phyloP scores from a whole-genome alignment of 257 asterid genomes.

The Jasminum sambac region DNA sequence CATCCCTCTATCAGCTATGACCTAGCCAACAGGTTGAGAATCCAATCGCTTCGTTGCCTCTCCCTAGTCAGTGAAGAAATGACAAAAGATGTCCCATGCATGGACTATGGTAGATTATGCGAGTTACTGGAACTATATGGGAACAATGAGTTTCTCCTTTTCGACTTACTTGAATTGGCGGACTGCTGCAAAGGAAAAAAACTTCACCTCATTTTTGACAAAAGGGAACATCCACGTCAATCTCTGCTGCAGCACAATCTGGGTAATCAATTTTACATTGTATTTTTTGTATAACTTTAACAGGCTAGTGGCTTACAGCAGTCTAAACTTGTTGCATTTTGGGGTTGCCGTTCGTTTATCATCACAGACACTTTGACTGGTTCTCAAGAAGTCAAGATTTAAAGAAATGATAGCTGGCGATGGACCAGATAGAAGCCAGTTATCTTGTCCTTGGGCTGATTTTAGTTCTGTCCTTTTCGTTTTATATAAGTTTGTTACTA shows the following conservation, averaged over 20 bases:
- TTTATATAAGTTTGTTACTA: slow-evolving; percentile 11
- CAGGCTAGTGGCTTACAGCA: slow-evolving; percentile 14
- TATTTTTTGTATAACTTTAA: slow-evolving; percentile 20
- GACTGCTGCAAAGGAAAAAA: slow-evolving; percentile 93
- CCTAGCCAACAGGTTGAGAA: slow-evolving; percentile 73
- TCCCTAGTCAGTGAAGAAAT: slow-evolving; percentile 86
- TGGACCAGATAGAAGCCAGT: slow-evolving; percentile 5
- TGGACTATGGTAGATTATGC: slow-evolving; percentile 75
- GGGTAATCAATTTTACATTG: slow-evolving; percentile 50
- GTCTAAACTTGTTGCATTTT: slow-evolving; percentile 10
- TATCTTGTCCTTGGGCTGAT: slow-evolving; percentile 16
- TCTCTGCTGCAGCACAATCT: slow-evolving; percentile 93
- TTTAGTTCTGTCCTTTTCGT: slow-evolving; percentile 7
- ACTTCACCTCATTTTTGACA: slow-evolving; percentile 88
- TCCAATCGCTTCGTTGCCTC: slow-evolving; percentile 84
- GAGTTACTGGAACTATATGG: slow-evolving; percentile 82
- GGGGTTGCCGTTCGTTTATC: background rate
- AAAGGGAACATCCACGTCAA: slow-evolving; percentile 85
- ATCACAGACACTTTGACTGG: slow-evolving; percentile 6
- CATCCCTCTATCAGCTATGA: slow-evolving; percentile 79
- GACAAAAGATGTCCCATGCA: slow-evolving; percentile 88
- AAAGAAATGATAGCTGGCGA: slow-evolving; percentile 20
- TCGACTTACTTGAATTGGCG: slow-evolving; percentile 91
- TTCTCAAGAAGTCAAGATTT: background rate
- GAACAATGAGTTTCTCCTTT: slow-evolving; percentile 68